Evolutionary conservation across 1,284 basidiomycete genomes (phyloP).

Genomic region (Malassezia furfur): DNA sequence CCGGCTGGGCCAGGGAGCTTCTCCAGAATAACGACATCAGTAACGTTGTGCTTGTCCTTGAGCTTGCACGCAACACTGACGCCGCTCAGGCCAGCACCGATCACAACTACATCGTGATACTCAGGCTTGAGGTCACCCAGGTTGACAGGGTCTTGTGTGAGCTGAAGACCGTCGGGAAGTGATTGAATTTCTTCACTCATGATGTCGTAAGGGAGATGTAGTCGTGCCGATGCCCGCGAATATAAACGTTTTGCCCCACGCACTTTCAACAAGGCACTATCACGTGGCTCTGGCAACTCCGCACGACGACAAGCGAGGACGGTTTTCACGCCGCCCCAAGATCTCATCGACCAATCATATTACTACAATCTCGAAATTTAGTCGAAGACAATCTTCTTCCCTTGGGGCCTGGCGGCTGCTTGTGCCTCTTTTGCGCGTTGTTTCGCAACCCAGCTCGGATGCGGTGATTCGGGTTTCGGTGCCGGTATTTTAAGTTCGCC

Average conservation of each 20-base stretch:
- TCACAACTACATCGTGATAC: conserved; percentile 39
- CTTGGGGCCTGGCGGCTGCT: conserved; percentile 4
- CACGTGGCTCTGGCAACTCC: too few species aligned
- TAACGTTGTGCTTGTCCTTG: conserved; percentile 26
- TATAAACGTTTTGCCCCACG: background rate
- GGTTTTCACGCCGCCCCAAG: background rate
- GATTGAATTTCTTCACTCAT: background rate
- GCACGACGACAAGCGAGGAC: background rate
- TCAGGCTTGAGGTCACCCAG: conserved; percentile 21
- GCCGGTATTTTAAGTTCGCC: too few species aligned
- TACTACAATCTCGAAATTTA: background rate
- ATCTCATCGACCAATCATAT: background rate
- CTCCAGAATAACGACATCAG: conserved; percentile 35
- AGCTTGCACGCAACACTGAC: conserved; percentile 38
- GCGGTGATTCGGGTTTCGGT: background rate
- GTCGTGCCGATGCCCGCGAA: too few species aligned
- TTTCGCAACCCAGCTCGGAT: conserved; percentile 18
- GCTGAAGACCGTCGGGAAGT: conserved; percentile 12
- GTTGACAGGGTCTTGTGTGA: conserved; percentile 15
- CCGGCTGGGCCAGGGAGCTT: conserved; percentile 23
- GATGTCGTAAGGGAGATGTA: background rate
- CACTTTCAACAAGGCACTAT: background rate
- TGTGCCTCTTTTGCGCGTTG: conserved; percentile 10
- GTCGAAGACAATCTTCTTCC: conserved; percentile 17
- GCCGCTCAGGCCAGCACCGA: conserved; percentile 40